Conservation (phyloP, 495 filamentous ascomycete genomes). For the Immersiella caudata region DNA sequence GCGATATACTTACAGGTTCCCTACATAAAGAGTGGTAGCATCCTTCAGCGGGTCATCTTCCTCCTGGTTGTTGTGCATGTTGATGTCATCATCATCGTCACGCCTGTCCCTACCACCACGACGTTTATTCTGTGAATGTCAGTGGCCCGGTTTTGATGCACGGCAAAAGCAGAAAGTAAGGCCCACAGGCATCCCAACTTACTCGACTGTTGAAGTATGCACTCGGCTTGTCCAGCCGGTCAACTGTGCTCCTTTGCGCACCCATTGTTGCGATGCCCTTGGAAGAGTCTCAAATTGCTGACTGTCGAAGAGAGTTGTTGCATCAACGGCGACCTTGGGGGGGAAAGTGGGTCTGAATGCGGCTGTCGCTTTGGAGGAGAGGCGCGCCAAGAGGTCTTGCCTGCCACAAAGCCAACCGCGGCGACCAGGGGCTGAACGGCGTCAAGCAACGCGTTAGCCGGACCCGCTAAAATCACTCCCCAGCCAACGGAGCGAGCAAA, state of each 20-base stretch:
- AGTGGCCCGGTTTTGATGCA: not conserved
- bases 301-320: conserved; percentile 1
- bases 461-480: conserved; percentile 12
- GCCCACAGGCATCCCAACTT: conserved; percentile 19
- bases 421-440: not conserved
- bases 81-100: conserved; percentile 55
- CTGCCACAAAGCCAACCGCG: not conserved
- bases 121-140: conserved; percentile 57
- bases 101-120: conserved; percentile 64
- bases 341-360: conserved; percentile 4
- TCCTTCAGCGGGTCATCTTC: conserved; percentile 74
- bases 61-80: conserved; percentile 53
- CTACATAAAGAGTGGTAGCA: conserved; percentile 95
- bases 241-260: conserved; percentile 66
- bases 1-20: conserved; percentile 74
- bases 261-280: conserved; percentile 19
- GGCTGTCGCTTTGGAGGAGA: not conserved
- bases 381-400: conserved; percentile 12
- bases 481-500: not conserved
- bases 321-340: not conserved
- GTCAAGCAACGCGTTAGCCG: conserved; percentile 3
- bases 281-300: not conserved
- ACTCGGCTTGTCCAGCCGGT: conserved; percentile 84
- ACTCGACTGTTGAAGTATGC: conserved; percentile 84
- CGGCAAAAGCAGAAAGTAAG: not conserved